phyloP scores from a whole-genome alignment of 306 rosid genomes.

The Dryas octopetala region DNA sequence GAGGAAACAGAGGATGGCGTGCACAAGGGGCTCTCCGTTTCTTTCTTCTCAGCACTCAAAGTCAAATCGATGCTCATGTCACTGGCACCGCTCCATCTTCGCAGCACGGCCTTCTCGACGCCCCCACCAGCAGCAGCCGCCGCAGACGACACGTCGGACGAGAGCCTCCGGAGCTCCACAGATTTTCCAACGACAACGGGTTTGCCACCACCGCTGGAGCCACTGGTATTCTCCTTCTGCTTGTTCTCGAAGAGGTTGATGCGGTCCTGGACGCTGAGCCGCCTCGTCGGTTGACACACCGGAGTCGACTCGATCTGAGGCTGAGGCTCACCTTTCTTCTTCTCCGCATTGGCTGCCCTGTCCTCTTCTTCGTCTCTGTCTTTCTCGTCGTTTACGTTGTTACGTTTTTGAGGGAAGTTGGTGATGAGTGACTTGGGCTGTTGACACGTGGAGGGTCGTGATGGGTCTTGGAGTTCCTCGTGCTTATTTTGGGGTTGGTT shows the following conservation, averaged over 20 bases:
- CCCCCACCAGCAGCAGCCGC: slow-evolving; percentile 13
- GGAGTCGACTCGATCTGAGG: slow-evolving; percentile 32
- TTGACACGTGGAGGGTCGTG: slow-evolving; percentile 53
- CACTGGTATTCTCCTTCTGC: slow-evolving; percentile 66
- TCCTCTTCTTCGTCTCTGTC: slow-evolving; percentile 43
- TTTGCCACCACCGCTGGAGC: slow-evolving; percentile 45
- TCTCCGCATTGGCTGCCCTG: slow-evolving; percentile 2
- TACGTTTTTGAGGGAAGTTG: slow-evolving; percentile 29
- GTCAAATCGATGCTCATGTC: slow-evolving; percentile 85
- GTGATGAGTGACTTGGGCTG: slow-evolving; percentile 41
- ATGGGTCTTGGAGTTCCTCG: slow-evolving; percentile 15
- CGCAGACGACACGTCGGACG: slow-evolving; percentile 61
- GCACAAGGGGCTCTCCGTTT: slow-evolving; percentile 58
- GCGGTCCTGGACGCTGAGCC: slow-evolving; percentile 95
- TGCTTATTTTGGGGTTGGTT: slow-evolving; percentile 24
- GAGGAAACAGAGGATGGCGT: slow-evolving; percentile 57
- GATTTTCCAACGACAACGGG: slow-evolving; percentile 57
- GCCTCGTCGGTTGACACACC: slow-evolving; percentile 51
- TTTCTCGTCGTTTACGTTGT: slow-evolving; percentile 38
- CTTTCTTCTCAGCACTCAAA: slow-evolving; percentile 68
- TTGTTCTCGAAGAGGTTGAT: slow-evolving; percentile 93
- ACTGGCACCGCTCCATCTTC: slow-evolving; percentile 93
- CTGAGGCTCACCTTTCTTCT: slow-evolving; percentile 30
- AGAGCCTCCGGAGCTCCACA: slow-evolving; percentile 68
- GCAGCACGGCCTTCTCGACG: slow-evolving; percentile 36